Evolutionary conservation across 371 early-diverging fungal species (phyloP).

Genomic region (Synchytrium microbalum): DNA sequence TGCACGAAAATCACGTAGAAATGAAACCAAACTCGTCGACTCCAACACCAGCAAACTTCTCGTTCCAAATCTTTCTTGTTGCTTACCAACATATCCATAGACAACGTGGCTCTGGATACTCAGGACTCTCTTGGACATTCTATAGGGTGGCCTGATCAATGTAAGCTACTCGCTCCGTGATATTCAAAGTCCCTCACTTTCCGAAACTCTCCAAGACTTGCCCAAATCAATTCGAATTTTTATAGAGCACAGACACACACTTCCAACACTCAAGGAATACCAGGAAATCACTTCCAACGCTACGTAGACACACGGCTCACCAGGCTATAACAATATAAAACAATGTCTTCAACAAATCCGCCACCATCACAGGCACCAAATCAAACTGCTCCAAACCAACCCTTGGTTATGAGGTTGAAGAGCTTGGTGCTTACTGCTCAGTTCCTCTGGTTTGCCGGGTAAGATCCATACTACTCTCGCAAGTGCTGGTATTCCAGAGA

Average conservation of each 20-base stretch:
- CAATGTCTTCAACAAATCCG: not conserved
- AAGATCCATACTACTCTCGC: constrained; percentile 7
- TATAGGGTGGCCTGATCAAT: no score
- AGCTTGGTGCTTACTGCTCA: constrained; percentile 9
- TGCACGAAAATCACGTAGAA: not conserved
- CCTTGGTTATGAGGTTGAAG: not conserved
- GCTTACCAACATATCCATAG: constrained; percentile 72
- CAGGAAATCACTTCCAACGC: no score
- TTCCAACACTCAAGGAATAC: no score
- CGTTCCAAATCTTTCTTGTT: not conserved
- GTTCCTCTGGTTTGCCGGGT: constrained; percentile 41
- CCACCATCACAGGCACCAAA: not conserved
- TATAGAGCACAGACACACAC: no score
- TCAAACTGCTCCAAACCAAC: not conserved
- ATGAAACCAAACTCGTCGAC: no score
- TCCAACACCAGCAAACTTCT: no score
- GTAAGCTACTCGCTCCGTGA: no score
- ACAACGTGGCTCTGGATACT: constrained; percentile 90
- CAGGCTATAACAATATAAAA: no score
- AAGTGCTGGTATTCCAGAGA: not conserved
- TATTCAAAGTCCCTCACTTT: no score
- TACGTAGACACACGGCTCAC: no score
- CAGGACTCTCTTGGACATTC: constrained; percentile 64
- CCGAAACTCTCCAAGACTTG: no score
- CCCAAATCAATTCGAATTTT: no score